These are phyloP conservation scores for Talaromyces nanjingensis DNA, from an alignment of 495 filamentous ascomycete species.

Conservation along the genomic window DNA sequence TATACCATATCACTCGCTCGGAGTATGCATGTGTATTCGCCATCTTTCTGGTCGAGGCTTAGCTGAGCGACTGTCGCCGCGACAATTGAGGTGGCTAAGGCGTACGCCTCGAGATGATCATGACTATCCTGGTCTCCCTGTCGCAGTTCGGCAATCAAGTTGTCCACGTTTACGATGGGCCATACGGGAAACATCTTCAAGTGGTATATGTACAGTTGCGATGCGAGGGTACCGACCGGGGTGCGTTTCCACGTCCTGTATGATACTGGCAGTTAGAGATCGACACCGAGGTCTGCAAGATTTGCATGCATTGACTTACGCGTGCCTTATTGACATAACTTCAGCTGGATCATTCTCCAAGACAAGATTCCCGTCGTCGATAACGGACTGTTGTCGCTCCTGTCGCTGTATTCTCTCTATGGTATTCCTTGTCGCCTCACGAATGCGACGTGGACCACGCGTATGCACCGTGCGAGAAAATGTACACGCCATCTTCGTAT, in stretches of 20 bases:
- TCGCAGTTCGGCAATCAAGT: slow-evolving; percentile 26
- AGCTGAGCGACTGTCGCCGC: slow-evolving; percentile 40
- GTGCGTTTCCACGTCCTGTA: background rate
- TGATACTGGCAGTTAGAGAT: background rate
- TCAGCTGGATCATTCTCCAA: too few relatives aligned
- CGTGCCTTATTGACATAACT: too few relatives aligned
- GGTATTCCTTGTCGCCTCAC: slow-evolving; percentile 17
- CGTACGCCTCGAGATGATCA: slow-evolving; percentile 28
- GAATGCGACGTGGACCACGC: slow-evolving; percentile 28
- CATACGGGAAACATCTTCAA: slow-evolving; percentile 39
- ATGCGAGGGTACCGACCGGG: slow-evolving; percentile 4
- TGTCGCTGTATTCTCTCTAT: background rate
- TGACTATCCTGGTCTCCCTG: slow-evolving; percentile 8
- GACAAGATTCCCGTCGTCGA: background rate
- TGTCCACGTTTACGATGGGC: slow-evolving; percentile 37
- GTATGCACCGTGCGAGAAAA: slow-evolving; percentile 26
- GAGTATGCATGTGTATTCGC: background rate
- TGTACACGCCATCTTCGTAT: slow-evolving; percentile 30
- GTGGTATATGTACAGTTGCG: slow-evolving; percentile 30
- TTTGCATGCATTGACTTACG: background rate
- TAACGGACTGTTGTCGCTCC: background rate
- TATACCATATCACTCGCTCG: slow-evolving; percentile 10
- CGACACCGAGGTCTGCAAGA: background rate
- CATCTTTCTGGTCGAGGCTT: slow-evolving; percentile 20
- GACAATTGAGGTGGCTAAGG: slow-evolving; percentile 32